phyloP scores from a whole-genome alignment of 1,139 yeast species.

The Yarrowia galli region DNA sequence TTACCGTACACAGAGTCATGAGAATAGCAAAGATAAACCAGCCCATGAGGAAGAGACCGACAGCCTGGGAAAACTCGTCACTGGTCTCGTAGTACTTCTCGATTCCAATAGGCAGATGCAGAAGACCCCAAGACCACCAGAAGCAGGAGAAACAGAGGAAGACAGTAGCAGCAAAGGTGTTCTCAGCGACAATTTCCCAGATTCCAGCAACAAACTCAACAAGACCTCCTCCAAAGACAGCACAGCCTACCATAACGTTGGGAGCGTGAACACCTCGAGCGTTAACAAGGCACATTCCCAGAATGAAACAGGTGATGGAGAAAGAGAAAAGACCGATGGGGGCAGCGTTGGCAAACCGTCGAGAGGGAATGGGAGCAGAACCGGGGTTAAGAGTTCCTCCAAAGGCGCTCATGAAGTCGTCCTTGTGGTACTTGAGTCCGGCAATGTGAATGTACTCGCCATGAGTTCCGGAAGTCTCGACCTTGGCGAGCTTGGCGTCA shows the following conservation, averaged over 20 bases:
- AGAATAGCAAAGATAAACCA: slow-evolving; percentile 84
- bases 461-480: slow-evolving; percentile 21
- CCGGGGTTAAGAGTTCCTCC: slow-evolving; percentile 70
- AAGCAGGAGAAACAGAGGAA: slow-evolving; percentile 83
- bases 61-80: slow-evolving; percentile 58
- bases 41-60: slow-evolving; percentile 75
- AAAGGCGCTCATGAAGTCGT: slow-evolving; percentile 31
- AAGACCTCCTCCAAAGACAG: slow-evolving; percentile 83
- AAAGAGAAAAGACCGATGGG: slow-evolving; percentile 85
- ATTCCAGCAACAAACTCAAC: slow-evolving; percentile 78
- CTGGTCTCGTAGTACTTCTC: slow-evolving; percentile 57
- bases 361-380: slow-evolving; percentile 65
- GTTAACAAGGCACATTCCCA: slow-evolving; percentile 66
- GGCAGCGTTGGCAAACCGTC: slow-evolving; percentile 83
- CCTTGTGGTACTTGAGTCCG: slow-evolving; percentile 28
- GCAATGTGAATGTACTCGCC: slow-evolving; percentile 24
- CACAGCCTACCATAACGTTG: slow-evolving; percentile 70
- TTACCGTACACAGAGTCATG: slow-evolving; percentile 69
- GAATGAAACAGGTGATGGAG: slow-evolving; percentile 82
- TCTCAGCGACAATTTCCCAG: slow-evolving; percentile 72
- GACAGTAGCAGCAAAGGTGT: slow-evolving; percentile 89
- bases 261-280: slow-evolving; percentile 65
- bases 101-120: slow-evolving; percentile 76
- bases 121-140: slow-evolving; percentile 80
- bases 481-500: slow-evolving; percentile 14